Evolutionary conservation across 2,329 filamentous ascomycete species (phyloP).

Genomic region (Colletotrichum tropicale): DNA sequence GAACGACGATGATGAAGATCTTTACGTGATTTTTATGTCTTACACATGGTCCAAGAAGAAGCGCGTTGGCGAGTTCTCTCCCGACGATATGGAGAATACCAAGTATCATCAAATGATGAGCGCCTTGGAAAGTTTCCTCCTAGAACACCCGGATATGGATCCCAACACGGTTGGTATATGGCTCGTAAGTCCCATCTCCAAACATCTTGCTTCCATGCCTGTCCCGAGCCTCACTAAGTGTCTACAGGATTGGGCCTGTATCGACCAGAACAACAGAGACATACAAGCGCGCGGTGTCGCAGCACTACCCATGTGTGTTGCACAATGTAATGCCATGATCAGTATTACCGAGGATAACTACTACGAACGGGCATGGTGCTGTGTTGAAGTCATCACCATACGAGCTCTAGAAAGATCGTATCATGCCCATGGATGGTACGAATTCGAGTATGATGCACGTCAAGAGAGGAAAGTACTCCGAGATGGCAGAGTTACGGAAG

Average conservation of each 20-base stretch:
- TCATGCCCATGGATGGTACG: slow-evolving; percentile 36
- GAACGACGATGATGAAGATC: neutral
- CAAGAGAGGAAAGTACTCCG: neutral
- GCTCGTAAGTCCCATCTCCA: slow-evolving; percentile 15
- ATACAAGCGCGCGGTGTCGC: slow-evolving; percentile 29
- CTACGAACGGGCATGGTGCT: slow-evolving; percentile 41
- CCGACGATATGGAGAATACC: slow-evolving; percentile 33
- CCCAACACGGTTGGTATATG: slow-evolving; percentile 29
- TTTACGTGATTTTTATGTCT: slow-evolving; percentile 38
- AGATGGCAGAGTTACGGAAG: slow-evolving; percentile 5
- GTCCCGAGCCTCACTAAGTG: neutral
- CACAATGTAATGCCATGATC: slow-evolving; percentile 43
- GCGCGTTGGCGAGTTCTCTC: slow-evolving; percentile 11
- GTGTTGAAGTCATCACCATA: slow-evolving; percentile 36
- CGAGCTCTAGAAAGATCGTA: slow-evolving; percentile 34
- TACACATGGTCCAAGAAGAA: slow-evolving; percentile 35
- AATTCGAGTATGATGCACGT: slow-evolving; percentile 24
- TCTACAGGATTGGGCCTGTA: slow-evolving; percentile 35
- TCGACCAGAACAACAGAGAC: slow-evolving; percentile 37
- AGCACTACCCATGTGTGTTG: slow-evolving; percentile 39
- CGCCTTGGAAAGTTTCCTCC: slow-evolving; percentile 24
- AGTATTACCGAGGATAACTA: slow-evolving; percentile 39
- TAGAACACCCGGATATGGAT: slow-evolving; percentile 27
- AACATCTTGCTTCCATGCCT: neutral
- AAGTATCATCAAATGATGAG: slow-evolving; percentile 35